Conservation (phyloP, 768 basidiomycete genomes). For the Russula dissimulans region DNA sequence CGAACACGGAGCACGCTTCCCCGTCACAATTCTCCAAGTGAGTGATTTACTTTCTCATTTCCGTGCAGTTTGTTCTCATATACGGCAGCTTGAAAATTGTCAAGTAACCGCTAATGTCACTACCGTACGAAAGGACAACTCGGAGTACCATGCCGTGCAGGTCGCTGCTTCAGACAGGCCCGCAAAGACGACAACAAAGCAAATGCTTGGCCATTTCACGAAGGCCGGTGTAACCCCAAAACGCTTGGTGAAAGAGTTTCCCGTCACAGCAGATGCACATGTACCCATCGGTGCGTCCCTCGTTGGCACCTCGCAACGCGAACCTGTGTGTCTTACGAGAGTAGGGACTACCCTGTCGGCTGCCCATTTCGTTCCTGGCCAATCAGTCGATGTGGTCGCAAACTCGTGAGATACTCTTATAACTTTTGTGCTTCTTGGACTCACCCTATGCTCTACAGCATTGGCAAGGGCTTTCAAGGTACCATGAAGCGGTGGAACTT, state of each 20-base stretch:
- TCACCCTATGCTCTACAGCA: slow-evolving; percentile 36
- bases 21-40: slow-evolving; percentile 93
- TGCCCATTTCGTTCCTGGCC: slow-evolving; percentile 94
- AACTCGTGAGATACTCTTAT: slow-evolving; percentile 56
- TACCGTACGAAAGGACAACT: slow-evolving; percentile 52
- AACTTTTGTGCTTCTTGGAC: background rate
- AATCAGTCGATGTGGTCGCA: slow-evolving; percentile 85
- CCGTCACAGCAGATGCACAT: slow-evolving; percentile 81
- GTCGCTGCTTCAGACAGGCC: slow-evolving; percentile 76
- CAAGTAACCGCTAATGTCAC: slow-evolving; percentile 78
- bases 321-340: background rate
- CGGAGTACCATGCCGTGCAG: slow-evolving; percentile 87
- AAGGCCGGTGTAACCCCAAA: slow-evolving; percentile 80
- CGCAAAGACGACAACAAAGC: slow-evolving; percentile 59
- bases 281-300: slow-evolving; percentile 68
- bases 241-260: slow-evolving; percentile 78
- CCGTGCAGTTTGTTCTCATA: background rate
- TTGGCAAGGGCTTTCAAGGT: slow-evolving; percentile 96
- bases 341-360: slow-evolving; percentile 84
- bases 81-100: slow-evolving; percentile 67
- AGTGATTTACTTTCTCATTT: slow-evolving; percentile 17
- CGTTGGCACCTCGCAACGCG: background rate
- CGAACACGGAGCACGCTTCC: slow-evolving; percentile 74
- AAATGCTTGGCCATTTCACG: slow-evolving; percentile 85
- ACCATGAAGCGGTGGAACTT: slow-evolving; percentile 96